Evolutionary conservation across 495 filamentous ascomycete species (phyloP), one percentile per base, ranked within the genome.

Genomic region (Penicillium daleae): DNA sequence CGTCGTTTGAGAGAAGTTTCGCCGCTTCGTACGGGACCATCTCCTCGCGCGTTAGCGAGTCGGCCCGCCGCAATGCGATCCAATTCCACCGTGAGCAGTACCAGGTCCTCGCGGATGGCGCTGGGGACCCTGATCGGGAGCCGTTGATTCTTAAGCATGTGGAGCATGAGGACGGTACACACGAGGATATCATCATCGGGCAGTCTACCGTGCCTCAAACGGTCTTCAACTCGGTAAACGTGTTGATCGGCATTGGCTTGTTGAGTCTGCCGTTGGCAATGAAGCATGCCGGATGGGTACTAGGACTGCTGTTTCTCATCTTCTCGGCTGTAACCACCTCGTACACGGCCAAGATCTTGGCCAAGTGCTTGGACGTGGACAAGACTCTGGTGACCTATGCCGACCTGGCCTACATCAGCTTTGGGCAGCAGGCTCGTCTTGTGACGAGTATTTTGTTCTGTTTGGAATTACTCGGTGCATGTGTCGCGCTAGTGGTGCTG

Each of bases 131-230:
- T 26, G 92, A 92, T 70, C 78, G 88, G 37, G 87, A 90, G 65
- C 92, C 92, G 2, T 80, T 99, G 52, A 72, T 97, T 24, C 87
- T 97, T 48, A 96, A 92, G 75, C 87, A 92, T 70, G 85, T 97
- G 7, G 88, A 96, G 73, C 82, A 84, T 60, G 91, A 95, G 69
- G 93, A 96, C 72, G 95, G 95, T 26, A 91, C 90, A 60, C 80
- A 92, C 19, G 86, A 96, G 29, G 82, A 90, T 68, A 83, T 93
- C 27, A 87, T 98, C 7, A 85, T 95, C 60, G 95, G 95, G 37
- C 92, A 94, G 80, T 96, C 91, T 10, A 99, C 95, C 3, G 78
- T 97, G 31, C 93, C 94, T 2, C 95, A 99, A 78, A 98, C 95
- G 0, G 83, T 97, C 61, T 97, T 99, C 78, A 99, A 99, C 72